Evolutionary conservation across 1,284 basidiomycete genomes (phyloP), one percentile per base, ranked within the genome.

Genomic region (Rhodotorula glutinis): DNA sequence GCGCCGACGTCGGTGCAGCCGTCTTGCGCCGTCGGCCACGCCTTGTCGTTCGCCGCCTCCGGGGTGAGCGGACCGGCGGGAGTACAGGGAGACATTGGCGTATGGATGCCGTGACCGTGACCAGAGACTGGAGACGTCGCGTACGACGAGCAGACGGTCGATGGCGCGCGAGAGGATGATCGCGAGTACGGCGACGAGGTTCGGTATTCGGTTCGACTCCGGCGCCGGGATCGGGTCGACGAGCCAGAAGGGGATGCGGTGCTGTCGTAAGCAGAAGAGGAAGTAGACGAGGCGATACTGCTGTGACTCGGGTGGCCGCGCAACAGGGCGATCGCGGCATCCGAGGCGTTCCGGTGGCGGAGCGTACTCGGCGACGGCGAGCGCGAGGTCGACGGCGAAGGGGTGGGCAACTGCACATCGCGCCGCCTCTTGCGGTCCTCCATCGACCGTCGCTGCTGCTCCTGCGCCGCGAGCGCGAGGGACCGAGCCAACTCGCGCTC

Each of bases 401-500:
- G 64, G 7, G 71, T 57, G 17, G 66, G 62, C 17, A 41, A 41
- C 33, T 44, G 60, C 10, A 51, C 40, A 53, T 73, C 71, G 58
- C 71, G 68, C n/a, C 69, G 64, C 40, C 71, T 66, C 60, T 71
- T 70, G 59, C 71, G 69, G 46, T 73, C 71, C 62, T 70, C 64
- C 59, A 71, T 63, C 41, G 64, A 38, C 57, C 60, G 62, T 40
- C 66, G 69, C 38, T 56, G 59, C 38, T 62, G 59, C 29, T 60
- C 40, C 47, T 62, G 62, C 14, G 54, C 54, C 27, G 57, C 55
- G 40, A 62, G 27, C 30, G 64, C 69, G 49, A 66, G 62, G 25
- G 62, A 66, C 19, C 53, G 63, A 23, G 64, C 56, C 29, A 63
- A 56, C 47, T 53, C 62, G 17, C 66, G 66, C 52, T 65, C 69